These are phyloP conservation scores for Cardiosporidium cionae DNA, from an alignment of 169 alveolate genomes.

Conservation along the genomic window DNA sequence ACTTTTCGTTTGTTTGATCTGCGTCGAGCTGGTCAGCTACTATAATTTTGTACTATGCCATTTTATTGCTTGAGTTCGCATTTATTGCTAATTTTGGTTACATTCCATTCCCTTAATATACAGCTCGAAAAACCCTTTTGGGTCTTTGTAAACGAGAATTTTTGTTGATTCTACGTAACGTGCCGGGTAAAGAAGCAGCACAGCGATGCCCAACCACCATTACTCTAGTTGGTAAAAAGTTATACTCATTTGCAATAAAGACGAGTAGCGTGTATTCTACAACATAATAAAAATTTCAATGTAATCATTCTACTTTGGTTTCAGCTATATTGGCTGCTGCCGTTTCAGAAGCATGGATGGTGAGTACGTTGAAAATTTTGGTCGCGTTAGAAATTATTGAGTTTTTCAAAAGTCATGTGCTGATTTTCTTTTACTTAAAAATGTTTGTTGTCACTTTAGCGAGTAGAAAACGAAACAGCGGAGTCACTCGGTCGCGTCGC, in stretches of 20 bases:
- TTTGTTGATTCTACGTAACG: neutral
- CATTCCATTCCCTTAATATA: no score
- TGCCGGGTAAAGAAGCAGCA: neutral
- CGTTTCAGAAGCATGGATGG: neutral
- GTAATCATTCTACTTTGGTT: neutral
- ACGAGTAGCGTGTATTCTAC: neutral
- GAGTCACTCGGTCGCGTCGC: constrained; percentile 22
- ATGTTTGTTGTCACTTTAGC: no score
- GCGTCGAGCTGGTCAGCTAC: neutral
- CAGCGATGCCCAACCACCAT: neutral
- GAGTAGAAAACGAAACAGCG: constrained; percentile 15
- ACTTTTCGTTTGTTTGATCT: neutral
- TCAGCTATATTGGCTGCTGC: neutral
- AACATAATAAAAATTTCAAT: neutral
- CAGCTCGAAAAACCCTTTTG: neutral
- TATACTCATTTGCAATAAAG: neutral
- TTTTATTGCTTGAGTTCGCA: no score
- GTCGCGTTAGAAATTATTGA: no score
- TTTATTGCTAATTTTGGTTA: no score
- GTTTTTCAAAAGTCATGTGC: no score
- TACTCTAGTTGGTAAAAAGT: neutral
- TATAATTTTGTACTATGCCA: no score
- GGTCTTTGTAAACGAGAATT: neutral
- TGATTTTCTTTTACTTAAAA: no score
- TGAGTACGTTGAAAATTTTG: no score